These are phyloP conservation scores for Taphrina wiesneri DNA, from an alignment of 1,139 yeast species.

Conservation along the genomic window DNA sequence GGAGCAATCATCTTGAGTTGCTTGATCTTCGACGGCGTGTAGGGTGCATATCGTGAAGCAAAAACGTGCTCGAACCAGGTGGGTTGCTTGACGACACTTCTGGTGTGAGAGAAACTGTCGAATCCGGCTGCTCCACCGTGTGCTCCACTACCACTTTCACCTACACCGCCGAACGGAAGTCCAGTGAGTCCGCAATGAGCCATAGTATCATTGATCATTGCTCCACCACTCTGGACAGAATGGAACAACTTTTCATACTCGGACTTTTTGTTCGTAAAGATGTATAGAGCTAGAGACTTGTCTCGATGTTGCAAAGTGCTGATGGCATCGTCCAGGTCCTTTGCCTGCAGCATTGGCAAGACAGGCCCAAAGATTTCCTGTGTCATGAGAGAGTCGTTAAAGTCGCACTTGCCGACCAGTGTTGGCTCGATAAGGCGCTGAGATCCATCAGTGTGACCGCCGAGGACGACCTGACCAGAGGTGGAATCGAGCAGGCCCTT, in stretches of 20 bases:
- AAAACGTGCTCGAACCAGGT: constrained; percentile 27
- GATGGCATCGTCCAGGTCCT: constrained; percentile 55
- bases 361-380: constrained; percentile 85
- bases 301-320: constrained; percentile 59
- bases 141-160: constrained; percentile 67
- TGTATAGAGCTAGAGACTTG: constrained; percentile 84
- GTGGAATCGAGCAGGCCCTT: constrained; percentile 53
- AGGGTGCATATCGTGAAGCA: constrained; percentile 29
- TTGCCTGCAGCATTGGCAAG: constrained; percentile 67
- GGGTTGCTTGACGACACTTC: constrained; percentile 57
- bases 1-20: constrained; percentile 13
- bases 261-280: constrained; percentile 52
- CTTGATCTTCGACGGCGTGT: constrained; percentile 27
- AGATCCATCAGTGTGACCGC: constrained; percentile 53
- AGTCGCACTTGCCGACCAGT: constrained; percentile 59
- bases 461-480: constrained; percentile 59
- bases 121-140: constrained; percentile 80
- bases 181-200: constrained; percentile 69
- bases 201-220: constrained; percentile 68
- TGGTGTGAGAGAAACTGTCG: constrained; percentile 71
- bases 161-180: constrained; percentile 92
- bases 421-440: constrained; percentile 72
- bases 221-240: constrained; percentile 71
- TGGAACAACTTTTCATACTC: constrained; percentile 58
- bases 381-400: constrained; percentile 71